Percentiles rank a stretch among this genome's conserved stretches.
Evolutionary conservation across 805 yeast species (phyloP).

Genomic region (Brettanomyces sp.): DNA sequence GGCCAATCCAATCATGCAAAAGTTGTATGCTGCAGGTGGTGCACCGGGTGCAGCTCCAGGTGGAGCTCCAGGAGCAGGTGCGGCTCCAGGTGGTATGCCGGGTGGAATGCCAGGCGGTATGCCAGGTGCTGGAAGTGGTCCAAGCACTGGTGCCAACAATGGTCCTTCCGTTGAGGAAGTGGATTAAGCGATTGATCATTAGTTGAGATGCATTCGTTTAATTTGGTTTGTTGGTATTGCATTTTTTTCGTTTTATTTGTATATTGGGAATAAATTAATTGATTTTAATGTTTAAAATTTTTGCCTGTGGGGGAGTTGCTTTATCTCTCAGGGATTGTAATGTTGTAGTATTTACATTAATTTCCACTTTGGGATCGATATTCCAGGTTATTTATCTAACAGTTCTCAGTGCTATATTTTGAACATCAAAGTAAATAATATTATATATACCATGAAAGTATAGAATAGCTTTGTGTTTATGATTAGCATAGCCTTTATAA

Average conservation of each 20-base stretch:
- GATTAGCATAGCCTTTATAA: too few relatives aligned
- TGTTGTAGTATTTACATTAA: too few relatives aligned
- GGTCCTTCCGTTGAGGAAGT: conserved; percentile 74
- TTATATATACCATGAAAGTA: too few relatives aligned
- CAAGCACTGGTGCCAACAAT: conserved; percentile 18
- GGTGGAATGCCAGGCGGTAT: conserved; percentile 34
- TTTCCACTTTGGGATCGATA: too few relatives aligned
- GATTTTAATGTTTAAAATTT: background rate
- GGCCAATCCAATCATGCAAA: conserved; percentile 94
- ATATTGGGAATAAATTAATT: background rate
- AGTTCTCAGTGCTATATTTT: too few relatives aligned
- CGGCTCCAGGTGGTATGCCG: conserved; percentile 67
- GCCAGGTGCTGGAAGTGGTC: conserved; percentile 25
- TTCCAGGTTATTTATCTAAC: too few relatives aligned
- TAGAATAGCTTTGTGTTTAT: too few relatives aligned
- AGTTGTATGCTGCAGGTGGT: conserved; percentile 92
- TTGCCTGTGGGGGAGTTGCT: background rate
- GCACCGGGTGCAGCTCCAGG: conserved; percentile 39
- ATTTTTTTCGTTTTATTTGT: background rate
- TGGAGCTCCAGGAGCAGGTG: conserved; percentile 27
- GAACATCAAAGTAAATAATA: too few relatives aligned
- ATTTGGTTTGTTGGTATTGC: background rate
- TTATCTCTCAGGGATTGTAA: too few relatives aligned
- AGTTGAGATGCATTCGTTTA: background rate
- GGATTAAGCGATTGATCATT: conserved; percentile 34